Percentiles rank a stretch among this genome's conserved stretches.
Evolutionary conservation across 805 yeast genomes (phyloP).

Genomic region (Pichia cabralensis): DNA sequence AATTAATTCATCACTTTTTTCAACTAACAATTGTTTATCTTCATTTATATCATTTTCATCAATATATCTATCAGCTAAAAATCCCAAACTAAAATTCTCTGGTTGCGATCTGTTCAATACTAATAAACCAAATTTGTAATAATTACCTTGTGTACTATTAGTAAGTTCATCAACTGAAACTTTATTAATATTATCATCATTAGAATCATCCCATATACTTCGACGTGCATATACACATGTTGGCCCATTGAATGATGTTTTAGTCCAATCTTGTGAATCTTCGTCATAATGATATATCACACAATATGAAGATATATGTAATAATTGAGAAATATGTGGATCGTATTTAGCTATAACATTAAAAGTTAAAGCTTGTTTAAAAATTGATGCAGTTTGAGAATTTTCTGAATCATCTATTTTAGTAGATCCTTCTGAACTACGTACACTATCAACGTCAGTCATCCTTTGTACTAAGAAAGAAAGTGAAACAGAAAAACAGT

Average conservation of each 20-base stretch:
- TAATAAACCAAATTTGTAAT: conserved; percentile 57
- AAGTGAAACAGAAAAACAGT: neutral
- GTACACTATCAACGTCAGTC: too few relatives aligned
- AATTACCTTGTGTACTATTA: conserved; percentile 23
- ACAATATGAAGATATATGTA: conserved; percentile 62
- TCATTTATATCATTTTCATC: conserved; percentile 16
- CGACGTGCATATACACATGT: conserved; percentile 41
- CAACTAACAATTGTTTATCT: conserved; percentile 47
- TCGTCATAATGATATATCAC: conserved; percentile 56
- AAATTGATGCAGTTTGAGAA: conserved; percentile 46
- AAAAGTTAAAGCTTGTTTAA: conserved; percentile 58
- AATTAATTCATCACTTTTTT: conserved; percentile 57
- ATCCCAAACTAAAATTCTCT: conserved; percentile 62
- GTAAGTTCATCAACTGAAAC: conserved; percentile 23
- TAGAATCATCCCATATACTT: conserved; percentile 3
- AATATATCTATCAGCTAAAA: conserved; percentile 42
- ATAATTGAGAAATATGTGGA: conserved; percentile 55
- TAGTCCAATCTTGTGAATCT: conserved; percentile 52
- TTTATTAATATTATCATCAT: conserved; percentile 4
- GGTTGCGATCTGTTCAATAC: conserved; percentile 60
- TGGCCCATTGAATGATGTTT: conserved; percentile 62
- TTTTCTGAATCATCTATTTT: too few relatives aligned
- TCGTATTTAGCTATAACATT: conserved; percentile 74
- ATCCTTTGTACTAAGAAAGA: neutral
- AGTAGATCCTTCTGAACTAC: too few relatives aligned